Base-by-base conservation (phyloP, 345 rosid species). In the Viola odorata region DNA sequence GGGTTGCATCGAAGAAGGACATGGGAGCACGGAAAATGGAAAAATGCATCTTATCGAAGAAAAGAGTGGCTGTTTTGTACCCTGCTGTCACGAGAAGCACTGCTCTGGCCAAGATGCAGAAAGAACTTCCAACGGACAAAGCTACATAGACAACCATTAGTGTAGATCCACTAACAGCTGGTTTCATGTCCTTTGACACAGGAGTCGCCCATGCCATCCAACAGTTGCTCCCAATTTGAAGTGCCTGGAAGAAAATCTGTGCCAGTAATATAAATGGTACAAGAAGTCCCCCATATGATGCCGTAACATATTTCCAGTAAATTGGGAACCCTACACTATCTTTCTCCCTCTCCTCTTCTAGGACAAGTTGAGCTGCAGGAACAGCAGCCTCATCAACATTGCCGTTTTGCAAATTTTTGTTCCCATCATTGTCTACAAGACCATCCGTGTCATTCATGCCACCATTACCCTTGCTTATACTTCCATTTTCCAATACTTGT, bases 201-300 rank as follows among this genome's bases (percentile, higher is more conserved):
- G 91, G 91, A 67, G 87, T 80, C 60, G 81, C 96, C 94, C 85
- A 83, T 15, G 89, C 89, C 94, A 89, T 89, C 96, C 89, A 89
- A 56, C 86, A 86, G 62, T 86, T 86, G 81, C 94, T 86, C 40
- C 91, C 87, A 37, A 86, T 89, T 77, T 86, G 89, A 59, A 86
- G 84, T 61, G 73, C 6, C 78, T 86, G 87, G 68, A 83, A 86
- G 51, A 84, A 61, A 73, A 71, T 63, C 41, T 84, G 94, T 37
- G 80, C 87, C 67, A 86, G 62, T 70, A 89, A 66, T 72, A 86
- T 78, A 53, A 80, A 66, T 17, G 96, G 96, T 59, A 83, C 86
- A 23, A 86, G 87, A 50, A 81, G 87, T 72, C 91, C 94, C 49
- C 88, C 84, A 38, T 84, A 81, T 36, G 91, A 91, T 13, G 81